Evolutionary conservation across 345 rosid genomes (phyloP), one percentile per base, ranked within the genome.

Genomic region (Salix caprea): DNA sequence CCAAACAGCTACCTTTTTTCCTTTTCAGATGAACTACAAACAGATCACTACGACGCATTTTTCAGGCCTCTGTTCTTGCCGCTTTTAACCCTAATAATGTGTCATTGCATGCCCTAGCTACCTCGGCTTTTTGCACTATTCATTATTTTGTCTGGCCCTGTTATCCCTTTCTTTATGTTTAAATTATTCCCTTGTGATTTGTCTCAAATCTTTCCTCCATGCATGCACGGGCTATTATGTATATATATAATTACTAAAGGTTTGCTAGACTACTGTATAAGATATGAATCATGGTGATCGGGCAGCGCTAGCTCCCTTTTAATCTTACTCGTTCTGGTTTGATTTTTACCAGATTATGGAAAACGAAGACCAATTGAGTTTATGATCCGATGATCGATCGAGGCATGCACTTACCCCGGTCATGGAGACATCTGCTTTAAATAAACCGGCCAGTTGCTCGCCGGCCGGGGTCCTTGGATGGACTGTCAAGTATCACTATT

Each of bases 21-120:
- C 80, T 83, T 84, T 84, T 72, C 83, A 69, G 82, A 30, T 37
- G 52, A 76, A 54, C 79, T 44, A 34, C 70, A 72, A 80, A 71
- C 70, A 69, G 81, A 79, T 67, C 36, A 30, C 37, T 62, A 44
- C 73, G 11, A 65, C 58, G 32, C 70, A 76, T 42, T 69, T 48
- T 76, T 52, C 75, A 40, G 72, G 37, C 62, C 37, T 46, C 46
- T 61, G 36, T 19, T 34, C 26, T 37, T 36, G 40, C 76, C 26
- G 26, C 70, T 72, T 71, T 15, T 61, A 73, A 61, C 80, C 70
- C 24, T 67, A 65, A 75, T 67, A 60, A 40, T 54, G 68, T 69
- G 70, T 2, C 72, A 65, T 36, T 42, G 39, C 74, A 71, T 71
- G 70, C 65, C 66, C 70, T 66, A 52, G 48, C 65, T 62, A 19